Conservation (phyloP, 805 yeast species). For the Ogataea neopini region DNA sequence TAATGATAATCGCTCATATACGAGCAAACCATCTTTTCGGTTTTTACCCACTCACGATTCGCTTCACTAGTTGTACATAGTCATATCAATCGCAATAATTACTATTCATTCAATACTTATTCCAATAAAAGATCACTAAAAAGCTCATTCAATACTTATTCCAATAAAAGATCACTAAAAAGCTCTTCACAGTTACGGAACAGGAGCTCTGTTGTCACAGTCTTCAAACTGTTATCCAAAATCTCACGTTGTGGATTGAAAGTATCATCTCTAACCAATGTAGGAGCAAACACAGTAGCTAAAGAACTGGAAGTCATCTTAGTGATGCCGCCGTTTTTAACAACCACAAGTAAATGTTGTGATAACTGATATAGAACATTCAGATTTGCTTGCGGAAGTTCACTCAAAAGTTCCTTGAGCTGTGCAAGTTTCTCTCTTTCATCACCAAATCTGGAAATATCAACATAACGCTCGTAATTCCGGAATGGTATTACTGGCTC, state of each 20-base stretch:
- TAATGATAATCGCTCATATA: too few species aligned
- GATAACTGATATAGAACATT: conserved; percentile 56
- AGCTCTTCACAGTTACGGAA: conserved; percentile 48
- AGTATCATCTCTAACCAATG: conserved; percentile 67
- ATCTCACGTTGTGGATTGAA: conserved; percentile 78
- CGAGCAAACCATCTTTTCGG: neutral
- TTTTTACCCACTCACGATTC: too few species aligned
- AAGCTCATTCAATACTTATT: conserved; percentile 27
- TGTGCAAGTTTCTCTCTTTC: conserved; percentile 39
- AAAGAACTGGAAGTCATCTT: conserved; percentile 83
- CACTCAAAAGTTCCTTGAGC: conserved; percentile 46
- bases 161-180: conserved; percentile 16
- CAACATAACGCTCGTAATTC: conserved; percentile 66
- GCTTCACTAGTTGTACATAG: neutral
- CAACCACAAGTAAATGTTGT: conserved; percentile 65
- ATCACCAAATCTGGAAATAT: conserved; percentile 42
- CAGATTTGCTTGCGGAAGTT: conserved; percentile 69
- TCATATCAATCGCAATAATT: neutral
- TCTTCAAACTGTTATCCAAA: conserved; percentile 78
- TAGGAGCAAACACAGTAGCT: conserved; percentile 94
- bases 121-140: conserved; percentile 17
- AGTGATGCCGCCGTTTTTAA: conserved; percentile 53
- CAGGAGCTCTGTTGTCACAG: conserved; percentile 74
- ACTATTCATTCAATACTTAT: too few species aligned
- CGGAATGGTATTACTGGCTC: conserved; percentile 79